Percentiles rank a stretch among this genome's conserved stretches.
phyloP scores from a whole-genome alignment of 2,329 filamentous ascomycete genomes.

The Fusarium devonianum region DNA sequence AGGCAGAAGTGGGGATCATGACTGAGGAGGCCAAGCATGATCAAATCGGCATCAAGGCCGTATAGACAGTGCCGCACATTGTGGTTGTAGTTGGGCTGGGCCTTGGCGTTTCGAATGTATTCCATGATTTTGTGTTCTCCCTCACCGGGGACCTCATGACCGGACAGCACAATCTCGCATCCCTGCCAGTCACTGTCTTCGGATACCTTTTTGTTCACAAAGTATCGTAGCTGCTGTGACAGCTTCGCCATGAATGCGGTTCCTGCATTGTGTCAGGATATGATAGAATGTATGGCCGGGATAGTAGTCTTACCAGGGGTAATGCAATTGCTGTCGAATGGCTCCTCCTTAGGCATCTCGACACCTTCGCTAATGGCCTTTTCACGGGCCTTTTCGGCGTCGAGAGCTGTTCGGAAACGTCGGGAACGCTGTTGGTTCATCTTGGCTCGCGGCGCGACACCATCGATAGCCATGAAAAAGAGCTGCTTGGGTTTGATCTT shows the following conservation, averaged over 20 bases:
- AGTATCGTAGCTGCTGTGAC: constrained; percentile 93
- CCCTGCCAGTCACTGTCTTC: constrained; percentile 98
- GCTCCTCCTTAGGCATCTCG: constrained; percentile 92
- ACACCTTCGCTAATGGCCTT: constrained; percentile 90
- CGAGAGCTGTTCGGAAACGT: constrained; percentile 92
- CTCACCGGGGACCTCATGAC: constrained; percentile 96
- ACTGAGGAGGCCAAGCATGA: constrained; percentile 96
- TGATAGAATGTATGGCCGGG: too few relatives aligned
- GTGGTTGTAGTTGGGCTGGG: constrained; percentile 88
- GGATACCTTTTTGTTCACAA: constrained; percentile 97
- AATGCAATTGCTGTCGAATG: constrained; percentile 99
- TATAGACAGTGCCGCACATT: constrained; percentile 97
- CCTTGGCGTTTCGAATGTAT: constrained; percentile 97
- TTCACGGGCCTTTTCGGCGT: constrained; percentile 87
- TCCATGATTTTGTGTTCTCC: constrained; percentile 99
- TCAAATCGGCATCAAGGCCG: constrained; percentile 94
- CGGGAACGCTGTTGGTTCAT: constrained; percentile 99
- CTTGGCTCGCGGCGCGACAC: constrained; percentile 95
- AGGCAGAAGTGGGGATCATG: constrained; percentile 99
- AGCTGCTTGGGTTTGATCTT: constrained; percentile 99
- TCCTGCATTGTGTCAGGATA: constrained; percentile 47
- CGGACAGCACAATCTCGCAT: constrained; percentile 93
- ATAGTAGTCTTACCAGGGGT: constrained; percentile 73
- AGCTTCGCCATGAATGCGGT: constrained; percentile 98
- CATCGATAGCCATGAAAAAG: constrained; percentile 99